A percentile compares a stretch with the other conserved stretches of the same genome.
These are phyloP conservation scores for Pelargonium myrrhifolium DNA, from an alignment of 441 rosid species.

Conservation along the genomic window DNA sequence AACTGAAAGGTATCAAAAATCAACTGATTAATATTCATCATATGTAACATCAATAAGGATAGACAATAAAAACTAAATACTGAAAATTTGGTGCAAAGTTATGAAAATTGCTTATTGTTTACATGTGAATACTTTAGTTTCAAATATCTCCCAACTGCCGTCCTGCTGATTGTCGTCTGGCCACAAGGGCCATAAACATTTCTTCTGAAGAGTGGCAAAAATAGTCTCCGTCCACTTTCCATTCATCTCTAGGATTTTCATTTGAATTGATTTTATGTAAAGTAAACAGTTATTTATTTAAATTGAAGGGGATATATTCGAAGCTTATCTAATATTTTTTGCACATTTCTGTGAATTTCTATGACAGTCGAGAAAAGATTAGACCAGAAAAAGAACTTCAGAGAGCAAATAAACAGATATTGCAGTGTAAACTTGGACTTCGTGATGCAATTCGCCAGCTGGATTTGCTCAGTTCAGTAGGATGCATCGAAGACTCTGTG, in stretches of 20 bases:
- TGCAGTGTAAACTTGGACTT: conserved; percentile 85
- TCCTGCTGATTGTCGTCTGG: not conserved
- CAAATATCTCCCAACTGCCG: not conserved
- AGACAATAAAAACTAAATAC: too few species aligned
- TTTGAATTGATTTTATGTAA: too few species aligned
- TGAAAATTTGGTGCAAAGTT: not conserved
- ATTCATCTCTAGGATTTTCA: too few species aligned
- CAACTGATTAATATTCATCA: not conserved
- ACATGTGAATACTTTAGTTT: not conserved
- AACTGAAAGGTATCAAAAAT: not conserved
- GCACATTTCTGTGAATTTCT: conserved; percentile 8
- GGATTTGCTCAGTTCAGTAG: conserved; percentile 74
- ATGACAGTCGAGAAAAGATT: conserved; percentile 82
- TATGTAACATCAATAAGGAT: too few species aligned
- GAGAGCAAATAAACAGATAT: conserved; percentile 75
- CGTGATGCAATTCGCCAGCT: conserved; percentile 76
- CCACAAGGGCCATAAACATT: too few species aligned
- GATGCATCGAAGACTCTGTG: conserved; percentile 73
- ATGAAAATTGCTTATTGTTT: not conserved
- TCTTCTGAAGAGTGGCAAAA: too few species aligned
- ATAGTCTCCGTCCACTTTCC: too few species aligned
- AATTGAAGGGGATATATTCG: too few species aligned
- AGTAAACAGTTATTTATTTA: too few species aligned
- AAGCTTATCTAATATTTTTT: not conserved
- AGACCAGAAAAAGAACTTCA: conserved; percentile 81